Conservation (phyloP, 371 early-diverging fungal genomes). For the Smittium mucronatum region DNA sequence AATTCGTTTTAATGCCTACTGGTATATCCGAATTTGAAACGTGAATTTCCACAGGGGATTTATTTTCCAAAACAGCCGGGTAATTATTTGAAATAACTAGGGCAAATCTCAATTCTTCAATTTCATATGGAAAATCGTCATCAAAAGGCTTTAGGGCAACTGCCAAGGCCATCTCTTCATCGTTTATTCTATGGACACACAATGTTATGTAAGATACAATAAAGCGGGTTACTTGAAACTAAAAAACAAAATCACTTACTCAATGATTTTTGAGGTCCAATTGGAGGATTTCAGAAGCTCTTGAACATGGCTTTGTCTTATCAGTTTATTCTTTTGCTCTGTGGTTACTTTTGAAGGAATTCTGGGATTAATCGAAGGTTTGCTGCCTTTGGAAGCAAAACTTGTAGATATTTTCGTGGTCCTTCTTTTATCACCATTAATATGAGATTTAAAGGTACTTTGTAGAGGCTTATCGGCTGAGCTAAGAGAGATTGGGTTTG, state of each 20-base stretch:
- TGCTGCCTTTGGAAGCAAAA: no score
- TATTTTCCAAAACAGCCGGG: slow-evolving; percentile 18
- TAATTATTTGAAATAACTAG: slow-evolving; percentile 25
- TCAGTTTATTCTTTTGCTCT: not conserved
- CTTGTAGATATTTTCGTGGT: no score
- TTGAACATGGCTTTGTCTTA: not conserved
- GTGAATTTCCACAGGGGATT: slow-evolving; percentile 20
- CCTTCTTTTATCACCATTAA: no score
- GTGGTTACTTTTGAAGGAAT: no score
- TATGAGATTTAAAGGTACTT: no score
- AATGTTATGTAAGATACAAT: not conserved
- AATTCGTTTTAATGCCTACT: slow-evolving; percentile 26
- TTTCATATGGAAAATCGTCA: slow-evolving; percentile 32
- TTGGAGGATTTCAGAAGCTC: not conserved
- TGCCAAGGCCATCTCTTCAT: slow-evolving; percentile 30
- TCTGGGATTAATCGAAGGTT: no score
- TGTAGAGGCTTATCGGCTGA: no score
- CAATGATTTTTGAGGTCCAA: not conserved
- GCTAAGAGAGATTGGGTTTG: no score
- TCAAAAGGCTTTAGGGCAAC: slow-evolving; percentile 32
- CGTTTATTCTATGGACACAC: slow-evolving; percentile 9
- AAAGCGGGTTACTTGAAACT: not conserved
- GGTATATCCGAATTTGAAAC: slow-evolving; percentile 31
- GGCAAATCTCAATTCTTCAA: slow-evolving; percentile 25
- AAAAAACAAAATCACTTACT: not conserved